phyloP scores from a whole-genome alignment of 306 rosid species.

The Quercus ilex region DNA sequence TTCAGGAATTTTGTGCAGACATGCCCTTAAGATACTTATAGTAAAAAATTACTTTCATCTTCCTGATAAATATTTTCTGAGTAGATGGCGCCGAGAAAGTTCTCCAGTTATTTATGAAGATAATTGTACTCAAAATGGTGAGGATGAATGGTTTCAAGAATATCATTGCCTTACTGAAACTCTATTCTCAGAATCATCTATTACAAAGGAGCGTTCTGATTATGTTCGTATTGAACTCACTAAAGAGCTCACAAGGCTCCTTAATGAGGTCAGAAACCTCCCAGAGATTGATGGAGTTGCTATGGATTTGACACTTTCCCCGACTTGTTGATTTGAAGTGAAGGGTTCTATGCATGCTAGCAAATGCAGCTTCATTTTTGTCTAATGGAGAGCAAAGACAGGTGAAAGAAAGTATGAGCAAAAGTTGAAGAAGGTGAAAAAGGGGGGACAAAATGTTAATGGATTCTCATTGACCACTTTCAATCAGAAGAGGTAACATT shows the following conservation, averaged over 20 bases:
- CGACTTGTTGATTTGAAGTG: slow-evolving; percentile 39
- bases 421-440: background rate
- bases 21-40: slow-evolving; percentile 59
- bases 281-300: slow-evolving; percentile 62
- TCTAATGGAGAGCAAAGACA: slow-evolving; percentile 3
- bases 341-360: slow-evolving; percentile 15
- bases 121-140: slow-evolving; percentile 29
- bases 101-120: slow-evolving; percentile 46
- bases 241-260: slow-evolving; percentile 67
- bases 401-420: background rate
- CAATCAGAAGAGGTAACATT: background rate
- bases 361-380: slow-evolving; percentile 13
- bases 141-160: slow-evolving; percentile 75
- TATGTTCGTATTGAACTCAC: slow-evolving; percentile 59
- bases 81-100: slow-evolving; percentile 74
- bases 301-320: slow-evolving; percentile 68
- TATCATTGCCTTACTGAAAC: slow-evolving; percentile 69
- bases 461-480: background rate
- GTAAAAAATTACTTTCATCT: slow-evolving; percentile 85
- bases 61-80: slow-evolving; percentile 70
- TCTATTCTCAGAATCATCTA: slow-evolving; percentile 69
- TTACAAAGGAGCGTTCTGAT: slow-evolving; percentile 82
- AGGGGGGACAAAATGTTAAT: background rate
- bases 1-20: slow-evolving; percentile 86
- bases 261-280: slow-evolving; percentile 75